These are phyloP conservation scores for Alternaria sp. DNA, from an alignment of 2,329 filamentous ascomycete genomes.

Conservation along the genomic window DNA sequence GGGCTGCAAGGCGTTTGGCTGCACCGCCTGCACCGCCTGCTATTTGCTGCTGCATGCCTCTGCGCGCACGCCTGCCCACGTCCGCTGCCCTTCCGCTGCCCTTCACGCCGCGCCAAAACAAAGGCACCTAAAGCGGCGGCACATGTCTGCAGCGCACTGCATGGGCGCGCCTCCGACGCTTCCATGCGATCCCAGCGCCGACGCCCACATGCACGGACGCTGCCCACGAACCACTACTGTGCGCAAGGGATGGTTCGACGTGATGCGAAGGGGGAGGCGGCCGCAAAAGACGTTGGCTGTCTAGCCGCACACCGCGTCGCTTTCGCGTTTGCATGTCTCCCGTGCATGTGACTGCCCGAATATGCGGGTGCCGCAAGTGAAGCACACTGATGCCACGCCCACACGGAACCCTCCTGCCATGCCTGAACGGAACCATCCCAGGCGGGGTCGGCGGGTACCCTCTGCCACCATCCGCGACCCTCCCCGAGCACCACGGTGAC, in stretches of 20 bases:
- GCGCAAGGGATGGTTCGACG: constrained; percentile 8
- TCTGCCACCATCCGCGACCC: constrained; percentile 3
- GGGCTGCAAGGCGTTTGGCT: constrained; percentile 1
- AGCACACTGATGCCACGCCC: not conserved
- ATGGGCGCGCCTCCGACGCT: constrained; percentile 15
- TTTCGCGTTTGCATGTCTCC: not conserved
- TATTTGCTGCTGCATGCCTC: not conserved
- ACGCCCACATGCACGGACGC: constrained; percentile 18
- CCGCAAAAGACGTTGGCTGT: not conserved
- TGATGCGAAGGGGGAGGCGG: constrained; percentile 1
- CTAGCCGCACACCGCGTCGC: not conserved
- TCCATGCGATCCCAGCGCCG: constrained; percentile 25
- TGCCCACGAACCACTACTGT: constrained; percentile 18
- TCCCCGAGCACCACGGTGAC: not conserved
- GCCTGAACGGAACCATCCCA: not conserved
- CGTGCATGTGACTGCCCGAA: constrained; percentile 15
- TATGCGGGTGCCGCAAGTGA: constrained; percentile 14
- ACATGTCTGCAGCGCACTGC: constrained; percentile 4
- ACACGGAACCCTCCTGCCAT: not conserved
- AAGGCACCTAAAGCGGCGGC: constrained; percentile 23
- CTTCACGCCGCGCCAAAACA: not conserved
- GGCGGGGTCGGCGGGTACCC: constrained; percentile 13
- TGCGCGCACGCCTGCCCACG: not conserved
- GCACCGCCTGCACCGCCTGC: not conserved
- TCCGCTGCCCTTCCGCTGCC: not conserved